Evolutionary conservation across 768 basidiomycete genomes (phyloP), one percentile per base, ranked within the genome.

Genomic region (Punctularia strigosozonata): DNA sequence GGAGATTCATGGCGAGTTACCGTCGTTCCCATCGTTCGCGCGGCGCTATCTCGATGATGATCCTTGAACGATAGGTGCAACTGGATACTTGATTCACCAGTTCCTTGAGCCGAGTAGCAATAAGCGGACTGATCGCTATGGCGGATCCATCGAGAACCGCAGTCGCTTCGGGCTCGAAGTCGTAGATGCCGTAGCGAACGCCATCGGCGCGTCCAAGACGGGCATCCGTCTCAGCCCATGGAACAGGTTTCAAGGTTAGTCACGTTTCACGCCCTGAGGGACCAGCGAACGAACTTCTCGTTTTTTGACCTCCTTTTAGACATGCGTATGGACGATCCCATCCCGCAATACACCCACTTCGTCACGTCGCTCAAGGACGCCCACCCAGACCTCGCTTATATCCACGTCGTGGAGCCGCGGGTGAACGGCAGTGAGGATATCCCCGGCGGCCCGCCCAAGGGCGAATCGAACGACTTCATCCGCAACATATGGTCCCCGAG

Each of bases 111-210:
- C 68, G 20, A 50, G 61, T n/a, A 61, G 60, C 25, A 82, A 83
- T 53, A 49, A 64, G 4, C 65, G 79, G 13, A 72, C 67, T 5
- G 80, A 84, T 50, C 58, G 66, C 32, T 87, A 79, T 53, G 83
- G 83, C 0, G 83, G 83, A 2, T 69, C 66, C 32, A 56, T 82
- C 22, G 71, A 78, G 51, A 71, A 69, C 40, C 62, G 84, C 4
- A 59, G 64, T 1, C 62, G 71, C 19, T 83, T 86, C 51, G 49
- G 55, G 0, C 56, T 78, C 5, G 73, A 78, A 42, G 59, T 80
- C 28, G 50, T 74, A 5, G 62, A 70, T 25, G 73, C 71, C 2
- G 56, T 81, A 1, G 59, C 57, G 3, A 52, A 62, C 0, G 68
- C 69, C 1, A 55, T 83, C 25, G 81, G 82, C 0, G 52, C 61